Conservation (phyloP, 2,329 filamentous ascomycete species). For the Mariannaea elegans region DNA sequence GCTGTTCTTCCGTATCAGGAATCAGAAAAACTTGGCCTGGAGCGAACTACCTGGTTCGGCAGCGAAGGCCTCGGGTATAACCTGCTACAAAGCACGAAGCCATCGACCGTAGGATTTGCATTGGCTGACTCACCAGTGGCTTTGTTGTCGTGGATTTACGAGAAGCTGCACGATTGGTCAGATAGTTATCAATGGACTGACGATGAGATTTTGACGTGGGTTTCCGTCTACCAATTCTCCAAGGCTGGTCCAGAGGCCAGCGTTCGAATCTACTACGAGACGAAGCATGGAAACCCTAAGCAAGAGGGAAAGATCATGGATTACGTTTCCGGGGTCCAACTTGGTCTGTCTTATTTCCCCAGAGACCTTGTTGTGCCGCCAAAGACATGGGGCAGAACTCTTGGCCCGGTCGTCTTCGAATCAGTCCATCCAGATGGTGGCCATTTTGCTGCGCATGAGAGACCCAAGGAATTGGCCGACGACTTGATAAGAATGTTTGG, state of each 20-base stretch:
- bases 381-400: constrained; percentile 62
- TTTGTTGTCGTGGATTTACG: constrained; percentile 80
- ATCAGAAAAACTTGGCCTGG: constrained; percentile 51
- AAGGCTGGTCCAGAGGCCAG: constrained; percentile 74
- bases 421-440: constrained; percentile 60
- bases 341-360: constrained; percentile 65
- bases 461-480: constrained; percentile 58
- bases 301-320: constrained; percentile 17
- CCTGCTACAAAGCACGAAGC: constrained; percentile 65
- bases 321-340: constrained; percentile 48
- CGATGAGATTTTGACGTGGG: constrained; percentile 79
- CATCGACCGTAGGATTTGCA: constrained; percentile 76
- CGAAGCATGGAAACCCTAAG: constrained; percentile 50
- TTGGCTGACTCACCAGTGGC: constrained; percentile 76
- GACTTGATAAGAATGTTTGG: constrained; percentile 69
- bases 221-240: constrained; percentile 77
- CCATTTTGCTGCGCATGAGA: constrained; percentile 70
- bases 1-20: constrained; percentile 61
- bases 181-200: constrained; percentile 78
- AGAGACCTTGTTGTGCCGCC: constrained; percentile 65
- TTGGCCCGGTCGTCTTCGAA: constrained; percentile 69
- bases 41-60: constrained; percentile 65
- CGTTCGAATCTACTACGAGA: constrained; percentile 78
- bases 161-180: constrained; percentile 82
- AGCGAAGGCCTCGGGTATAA: constrained; percentile 56